These are phyloP conservation scores for Salvia sclarea DNA, from an alignment of 305 asterid genomes.

Conservation along the genomic window DNA sequence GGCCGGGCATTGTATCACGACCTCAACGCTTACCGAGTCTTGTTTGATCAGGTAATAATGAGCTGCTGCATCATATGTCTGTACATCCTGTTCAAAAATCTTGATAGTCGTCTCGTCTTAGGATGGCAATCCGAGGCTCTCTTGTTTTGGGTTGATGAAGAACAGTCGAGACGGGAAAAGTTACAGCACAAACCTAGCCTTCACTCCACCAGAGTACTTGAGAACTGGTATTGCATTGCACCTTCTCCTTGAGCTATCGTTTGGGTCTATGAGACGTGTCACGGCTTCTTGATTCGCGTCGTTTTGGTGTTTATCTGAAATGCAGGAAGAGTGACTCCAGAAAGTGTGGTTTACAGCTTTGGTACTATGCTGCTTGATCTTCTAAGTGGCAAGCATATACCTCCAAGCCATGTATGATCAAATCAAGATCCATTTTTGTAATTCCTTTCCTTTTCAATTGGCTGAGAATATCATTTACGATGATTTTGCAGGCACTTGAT, in stretches of 20 bases:
- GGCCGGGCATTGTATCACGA: slow-evolving; percentile 88
- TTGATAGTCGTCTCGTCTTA: slow-evolving; percentile 22
- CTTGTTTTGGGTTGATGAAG: slow-evolving; percentile 91
- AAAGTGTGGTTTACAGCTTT: slow-evolving; percentile 90
- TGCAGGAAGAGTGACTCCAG: slow-evolving; percentile 86
- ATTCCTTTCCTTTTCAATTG: neutral
- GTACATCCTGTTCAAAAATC: neutral
- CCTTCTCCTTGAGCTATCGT: neutral
- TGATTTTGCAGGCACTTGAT: slow-evolving; percentile 73
- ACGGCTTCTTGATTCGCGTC: neutral
- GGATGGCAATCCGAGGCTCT: slow-evolving; percentile 89
- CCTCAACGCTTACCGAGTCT: slow-evolving; percentile 86
- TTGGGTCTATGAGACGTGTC: too few species aligned
- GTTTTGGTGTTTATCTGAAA: neutral
- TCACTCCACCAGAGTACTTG: slow-evolving; percentile 90
- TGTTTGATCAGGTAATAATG: slow-evolving; percentile 73
- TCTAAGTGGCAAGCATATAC: slow-evolving; percentile 87
- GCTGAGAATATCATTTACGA: neutral
- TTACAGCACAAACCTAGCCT: slow-evolving; percentile 86
- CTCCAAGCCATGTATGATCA: slow-evolving; percentile 82
- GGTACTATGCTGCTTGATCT: slow-evolving; percentile 91
- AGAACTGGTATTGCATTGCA: slow-evolving; percentile 62
- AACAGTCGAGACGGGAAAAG: slow-evolving; percentile 88
- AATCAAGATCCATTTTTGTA: neutral
- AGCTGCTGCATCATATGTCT: neutral